A percentile compares a stretch with the other conserved stretches of the same genome.
phyloP scores from a whole-genome alignment of 257 asterid species.

The Solanum appendiculatum region DNA sequence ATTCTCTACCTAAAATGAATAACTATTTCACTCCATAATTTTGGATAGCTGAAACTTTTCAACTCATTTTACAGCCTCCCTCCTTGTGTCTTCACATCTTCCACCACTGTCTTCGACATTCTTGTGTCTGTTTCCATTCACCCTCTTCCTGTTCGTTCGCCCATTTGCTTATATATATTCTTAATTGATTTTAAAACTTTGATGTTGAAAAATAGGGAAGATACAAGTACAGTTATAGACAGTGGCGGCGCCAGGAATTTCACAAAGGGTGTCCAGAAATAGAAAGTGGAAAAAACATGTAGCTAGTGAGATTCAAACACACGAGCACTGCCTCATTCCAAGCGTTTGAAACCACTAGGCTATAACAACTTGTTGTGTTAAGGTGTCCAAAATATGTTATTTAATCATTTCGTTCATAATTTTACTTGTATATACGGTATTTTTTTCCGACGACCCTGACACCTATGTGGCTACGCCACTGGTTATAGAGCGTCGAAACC shows the following conservation, averaged over 20 bases:
- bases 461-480: too few relatives aligned
- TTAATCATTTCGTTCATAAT: too few relatives aligned
- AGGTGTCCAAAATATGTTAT: too few relatives aligned
- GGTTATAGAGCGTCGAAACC: not conserved
- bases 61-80: not conserved
- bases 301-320: too few relatives aligned
- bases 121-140: not conserved
- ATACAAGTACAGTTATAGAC: not conserved
- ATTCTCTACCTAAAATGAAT: not conserved
- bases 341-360: too few relatives aligned
- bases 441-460: too few relatives aligned
- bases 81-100: not conserved
- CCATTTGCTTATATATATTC: not conserved
- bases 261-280: too few relatives aligned
- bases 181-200: not conserved
- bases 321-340: too few relatives aligned
- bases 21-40: not conserved
- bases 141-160: not conserved
- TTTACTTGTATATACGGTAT: too few relatives aligned
- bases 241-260: too few relatives aligned
- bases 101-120: not conserved
- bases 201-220: not conserved
- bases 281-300: too few relatives aligned
- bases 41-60: not conserved
- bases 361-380: too few relatives aligned